Conservation (phyloP, 2,329 filamentous ascomycete genomes). For the Lasiodiplodia hormozganensis region DNA sequence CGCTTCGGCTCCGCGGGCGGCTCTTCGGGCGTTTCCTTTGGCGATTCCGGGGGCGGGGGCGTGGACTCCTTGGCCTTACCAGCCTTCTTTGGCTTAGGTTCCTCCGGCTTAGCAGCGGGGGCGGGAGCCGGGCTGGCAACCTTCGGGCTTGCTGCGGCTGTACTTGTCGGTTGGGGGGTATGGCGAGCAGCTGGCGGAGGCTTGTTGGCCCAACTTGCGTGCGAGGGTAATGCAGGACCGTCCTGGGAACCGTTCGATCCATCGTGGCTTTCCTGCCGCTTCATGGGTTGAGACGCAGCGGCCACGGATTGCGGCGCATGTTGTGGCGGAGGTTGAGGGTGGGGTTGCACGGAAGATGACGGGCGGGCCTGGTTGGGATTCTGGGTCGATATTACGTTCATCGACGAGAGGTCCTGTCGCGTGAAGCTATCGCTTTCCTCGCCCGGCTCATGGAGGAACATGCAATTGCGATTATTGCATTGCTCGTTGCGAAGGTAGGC, state of each 20-base stretch:
- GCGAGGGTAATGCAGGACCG: constrained; percentile 87
- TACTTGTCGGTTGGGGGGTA: constrained; percentile 81
- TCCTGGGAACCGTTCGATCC: constrained; percentile 71
- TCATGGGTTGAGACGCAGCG: constrained; percentile 67
- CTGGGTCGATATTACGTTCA: constrained; percentile 87
- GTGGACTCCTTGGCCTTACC: constrained; percentile 38
- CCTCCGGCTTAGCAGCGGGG: constrained; percentile 38
- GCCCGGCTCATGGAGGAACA: constrained; percentile 97
- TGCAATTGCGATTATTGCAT: constrained; percentile 95
- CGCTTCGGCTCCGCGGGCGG: constrained; percentile 17
- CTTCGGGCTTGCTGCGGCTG: constrained; percentile 81
- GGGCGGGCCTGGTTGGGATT: constrained; percentile 67
- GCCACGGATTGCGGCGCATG: constrained; percentile 59
- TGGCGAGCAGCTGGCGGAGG: constrained; percentile 70
- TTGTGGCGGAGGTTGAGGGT: constrained; percentile 53
- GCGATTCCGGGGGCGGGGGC: constrained; percentile 30
- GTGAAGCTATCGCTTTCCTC: constrained; percentile 98
- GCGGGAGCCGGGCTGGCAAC: constrained; percentile 55
- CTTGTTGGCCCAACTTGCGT: constrained; percentile 88
- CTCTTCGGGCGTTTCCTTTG: constrained; percentile 32
- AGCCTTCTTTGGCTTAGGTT: constrained; percentile 37
- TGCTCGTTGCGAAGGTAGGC: constrained; percentile 93
- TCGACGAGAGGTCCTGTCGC: constrained; percentile 89
- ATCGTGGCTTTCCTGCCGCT: constrained; percentile 78
- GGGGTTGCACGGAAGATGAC: constrained; percentile 56